These are phyloP conservation scores for Phytomonas sp. DNA, from an alignment of 208 protist species.

Conservation along the genomic window DNA sequence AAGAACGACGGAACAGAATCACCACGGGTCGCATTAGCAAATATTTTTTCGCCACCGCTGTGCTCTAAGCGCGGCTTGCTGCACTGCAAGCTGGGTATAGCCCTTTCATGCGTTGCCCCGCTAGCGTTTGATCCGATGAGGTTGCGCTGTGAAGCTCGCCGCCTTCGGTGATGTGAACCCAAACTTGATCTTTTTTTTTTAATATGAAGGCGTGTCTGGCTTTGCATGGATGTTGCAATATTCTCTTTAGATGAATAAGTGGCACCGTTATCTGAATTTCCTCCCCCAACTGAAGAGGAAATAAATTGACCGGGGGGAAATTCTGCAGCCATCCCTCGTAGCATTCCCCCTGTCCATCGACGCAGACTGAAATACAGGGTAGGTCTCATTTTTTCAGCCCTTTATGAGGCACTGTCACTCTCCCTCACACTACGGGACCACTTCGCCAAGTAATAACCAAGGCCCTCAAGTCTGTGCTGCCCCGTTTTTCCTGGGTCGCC, in stretches of 20 bases:
- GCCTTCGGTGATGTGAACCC: neutral
- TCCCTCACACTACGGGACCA: neutral
- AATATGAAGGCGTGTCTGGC: neutral
- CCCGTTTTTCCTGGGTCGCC: neutral
- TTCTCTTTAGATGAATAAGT: neutral
- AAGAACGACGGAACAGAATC: constrained; percentile 27
- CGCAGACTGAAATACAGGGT: neutral
- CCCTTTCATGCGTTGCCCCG: neutral
- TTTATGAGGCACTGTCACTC: neutral
- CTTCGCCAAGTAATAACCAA: neutral
- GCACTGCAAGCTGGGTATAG: neutral
- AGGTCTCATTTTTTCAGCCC: neutral
- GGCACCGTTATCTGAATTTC: neutral
- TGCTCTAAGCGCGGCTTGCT: neutral
- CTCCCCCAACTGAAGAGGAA: neutral
- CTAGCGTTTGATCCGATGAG: neutral
- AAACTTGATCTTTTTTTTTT: neutral
- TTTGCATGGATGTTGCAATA: neutral
- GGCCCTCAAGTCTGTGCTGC: neutral
- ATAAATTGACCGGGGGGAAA: neutral
- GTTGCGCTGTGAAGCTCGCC: neutral
- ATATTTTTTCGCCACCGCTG: neutral
- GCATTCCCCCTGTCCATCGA: neutral
- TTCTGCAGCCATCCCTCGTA: neutral
- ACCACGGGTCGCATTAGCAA: neutral